phyloP scores from a whole-genome alignment of 306 rosid genomes.

The Trifolium pratense region DNA sequence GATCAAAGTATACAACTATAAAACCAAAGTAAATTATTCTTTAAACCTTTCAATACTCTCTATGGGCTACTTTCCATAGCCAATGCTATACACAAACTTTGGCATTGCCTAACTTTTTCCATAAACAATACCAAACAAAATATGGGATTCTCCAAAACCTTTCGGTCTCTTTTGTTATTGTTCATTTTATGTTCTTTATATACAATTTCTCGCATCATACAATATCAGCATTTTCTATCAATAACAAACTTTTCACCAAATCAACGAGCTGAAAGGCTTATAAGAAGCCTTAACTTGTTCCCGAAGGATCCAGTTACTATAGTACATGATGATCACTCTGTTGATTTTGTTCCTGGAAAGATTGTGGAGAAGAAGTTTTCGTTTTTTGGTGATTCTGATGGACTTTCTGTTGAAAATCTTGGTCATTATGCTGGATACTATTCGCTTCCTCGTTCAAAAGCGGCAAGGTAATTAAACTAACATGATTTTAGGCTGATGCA shows the following conservation, averaged over 20 bases:
- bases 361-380: conserved; percentile 70
- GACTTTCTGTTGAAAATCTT: conserved; percentile 60
- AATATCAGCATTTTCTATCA: conserved; percentile 38
- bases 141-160: conserved; percentile 49
- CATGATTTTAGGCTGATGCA: neutral
- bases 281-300: conserved; percentile 62
- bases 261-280: conserved; percentile 66
- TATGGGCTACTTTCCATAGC: neutral
- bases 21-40: neutral
- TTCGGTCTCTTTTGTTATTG: conserved; percentile 34
- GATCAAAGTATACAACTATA: neutral
- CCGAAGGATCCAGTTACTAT: conserved; percentile 62
- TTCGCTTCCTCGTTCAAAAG: conserved; percentile 63
- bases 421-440: conserved; percentile 94
- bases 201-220: conserved; percentile 16
- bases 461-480: conserved; percentile 60
- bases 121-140: conserved; percentile 20
- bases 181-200: conserved; percentile 36
- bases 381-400: conserved; percentile 41
- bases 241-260: conserved; percentile 41
- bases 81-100: conserved; percentile 55
- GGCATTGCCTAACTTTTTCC: conserved; percentile 11
- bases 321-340: conserved; percentile 8
- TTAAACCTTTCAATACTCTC: neutral
- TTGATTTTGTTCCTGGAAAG: conserved; percentile 41